Conservation (phyloP, 2,329 filamentous ascomycete genomes). For the Ophiosphaerella korrae region DNA sequence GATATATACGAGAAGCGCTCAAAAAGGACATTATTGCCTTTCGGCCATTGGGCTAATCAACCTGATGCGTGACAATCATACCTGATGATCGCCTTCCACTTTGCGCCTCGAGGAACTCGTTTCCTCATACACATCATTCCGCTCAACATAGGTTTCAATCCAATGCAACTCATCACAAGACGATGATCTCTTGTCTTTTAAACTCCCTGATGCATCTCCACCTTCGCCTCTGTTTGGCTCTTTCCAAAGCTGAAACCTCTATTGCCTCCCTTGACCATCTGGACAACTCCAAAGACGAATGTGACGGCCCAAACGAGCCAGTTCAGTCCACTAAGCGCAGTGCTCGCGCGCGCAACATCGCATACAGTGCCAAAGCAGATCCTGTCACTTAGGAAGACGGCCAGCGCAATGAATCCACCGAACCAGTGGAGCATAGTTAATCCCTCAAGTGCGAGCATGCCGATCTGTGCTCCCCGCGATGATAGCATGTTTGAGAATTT, state of each 20-base stretch:
- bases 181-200: slow-evolving; percentile 17
- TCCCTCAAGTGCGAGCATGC: slow-evolving; percentile 68
- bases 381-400: slow-evolving; percentile 65
- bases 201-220: slow-evolving; percentile 50
- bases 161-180: not conserved
- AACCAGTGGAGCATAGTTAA: slow-evolving; percentile 91
- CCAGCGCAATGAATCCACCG: slow-evolving; percentile 78
- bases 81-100: slow-evolving; percentile 21
- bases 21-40: slow-evolving; percentile 1
- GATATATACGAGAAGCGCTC: slow-evolving; percentile 7
- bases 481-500: slow-evolving; percentile 52
- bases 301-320: slow-evolving; percentile 59
- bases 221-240: slow-evolving; percentile 26
- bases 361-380: slow-evolving; percentile 63
- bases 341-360: slow-evolving; percentile 64
- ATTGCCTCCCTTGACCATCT: slow-evolving; percentile 30
- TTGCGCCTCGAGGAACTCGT: slow-evolving; percentile 1
- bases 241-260: slow-evolving; percentile 9
- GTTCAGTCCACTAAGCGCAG: slow-evolving; percentile 69
- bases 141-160: not conserved
- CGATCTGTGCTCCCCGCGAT: slow-evolving; percentile 62
- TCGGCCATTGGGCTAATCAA: not conserved
- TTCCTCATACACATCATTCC: not conserved
- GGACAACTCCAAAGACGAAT: slow-evolving; percentile 33
- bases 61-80: slow-evolving; percentile 18